Evolutionary conservation across 2,329 filamentous ascomycete genomes (phyloP).

Genomic region (Ceratocystis variospora): DNA sequence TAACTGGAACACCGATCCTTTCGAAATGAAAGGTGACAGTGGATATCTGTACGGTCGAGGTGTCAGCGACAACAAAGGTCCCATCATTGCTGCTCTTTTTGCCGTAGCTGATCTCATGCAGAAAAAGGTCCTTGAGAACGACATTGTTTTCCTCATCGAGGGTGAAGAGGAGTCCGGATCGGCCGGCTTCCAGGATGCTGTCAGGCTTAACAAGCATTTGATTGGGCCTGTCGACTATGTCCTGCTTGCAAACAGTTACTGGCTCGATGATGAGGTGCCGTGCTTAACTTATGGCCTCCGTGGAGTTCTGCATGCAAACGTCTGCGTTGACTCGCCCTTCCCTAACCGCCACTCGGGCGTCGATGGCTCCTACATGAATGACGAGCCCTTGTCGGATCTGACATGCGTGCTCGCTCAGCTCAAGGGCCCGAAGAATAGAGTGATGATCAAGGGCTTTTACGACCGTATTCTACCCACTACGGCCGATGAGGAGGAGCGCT

Average conservation of each 20-base stretch:
- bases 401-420: conserved; percentile 70
- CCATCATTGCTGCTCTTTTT: conserved; percentile 84
- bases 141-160: conserved; percentile 88
- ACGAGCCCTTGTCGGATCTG: conserved; percentile 84
- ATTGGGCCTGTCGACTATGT: conserved; percentile 93
- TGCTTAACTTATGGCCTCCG: conserved; percentile 90
- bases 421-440: conserved; percentile 64
- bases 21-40: conserved; percentile 75
- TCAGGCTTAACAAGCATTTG: conserved; percentile 63
- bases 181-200: conserved; percentile 72
- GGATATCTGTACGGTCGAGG: conserved; percentile 91
- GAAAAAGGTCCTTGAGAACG: conserved; percentile 68
- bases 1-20: conserved; percentile 71
- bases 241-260: conserved; percentile 92
- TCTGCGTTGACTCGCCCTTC: conserved; percentile 72
- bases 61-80: conserved; percentile 96
- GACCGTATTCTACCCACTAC: conserved; percentile 67
- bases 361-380: conserved; percentile 80
- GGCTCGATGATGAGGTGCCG: conserved; percentile 90
- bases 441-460: conserved; percentile 81
- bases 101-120: conserved; percentile 81
- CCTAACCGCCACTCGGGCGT: conserved; percentile 92
- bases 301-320: conserved; percentile 83
- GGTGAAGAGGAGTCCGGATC: conserved; percentile 95
- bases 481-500: conserved; percentile 61